Evolutionary conservation across 805 yeast genomes (phyloP).

Genomic region (Candida vartiovaarae): DNA sequence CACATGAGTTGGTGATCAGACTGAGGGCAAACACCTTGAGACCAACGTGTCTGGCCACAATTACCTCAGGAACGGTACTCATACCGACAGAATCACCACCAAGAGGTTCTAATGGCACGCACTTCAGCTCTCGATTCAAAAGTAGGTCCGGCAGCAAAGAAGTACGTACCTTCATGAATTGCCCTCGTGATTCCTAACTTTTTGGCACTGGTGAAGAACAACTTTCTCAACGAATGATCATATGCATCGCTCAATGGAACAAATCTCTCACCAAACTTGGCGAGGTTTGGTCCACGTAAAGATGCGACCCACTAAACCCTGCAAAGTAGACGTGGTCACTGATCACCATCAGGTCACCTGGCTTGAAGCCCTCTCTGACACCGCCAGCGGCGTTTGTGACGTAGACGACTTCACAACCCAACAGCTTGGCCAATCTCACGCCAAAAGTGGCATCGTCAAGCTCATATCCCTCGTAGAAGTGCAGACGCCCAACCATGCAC

Average conservation of each 20-base stretch:
- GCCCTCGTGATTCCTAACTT: slow-evolving; percentile 43
- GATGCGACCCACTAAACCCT: slow-evolving; percentile 84
- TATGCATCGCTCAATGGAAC: slow-evolving; percentile 87
- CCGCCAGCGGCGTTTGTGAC: slow-evolving; percentile 99
- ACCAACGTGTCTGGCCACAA: slow-evolving; percentile 86
- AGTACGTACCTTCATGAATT: slow-evolving; percentile 83
- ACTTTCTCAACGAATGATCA: slow-evolving; percentile 60
- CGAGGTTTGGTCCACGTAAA: slow-evolving; percentile 79
- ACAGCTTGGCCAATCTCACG: slow-evolving; percentile 58
- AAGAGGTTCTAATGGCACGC: slow-evolving; percentile 52
- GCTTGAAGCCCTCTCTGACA: slow-evolving; percentile 51
- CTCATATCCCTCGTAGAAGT: slow-evolving; percentile 88
- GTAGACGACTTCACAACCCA: slow-evolving; percentile 57
- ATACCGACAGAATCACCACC: slow-evolving; percentile 97
- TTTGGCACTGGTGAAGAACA: slow-evolving; percentile 49
- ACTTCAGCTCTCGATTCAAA: slow-evolving; percentile 91
- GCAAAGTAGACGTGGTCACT: slow-evolving; percentile 87
- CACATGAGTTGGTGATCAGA: slow-evolving; percentile 79
- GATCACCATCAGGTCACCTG: slow-evolving; percentile 90
- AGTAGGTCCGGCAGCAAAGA: slow-evolving; percentile 87
- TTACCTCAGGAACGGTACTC: slow-evolving; percentile 97
- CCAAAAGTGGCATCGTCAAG: slow-evolving; percentile 81
- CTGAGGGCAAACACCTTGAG: slow-evolving; percentile 78
- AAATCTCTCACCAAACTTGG: slow-evolving; percentile 78
- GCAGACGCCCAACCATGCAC: slow-evolving; percentile 91